Conservation (phyloP, 2,329 filamentous ascomycete genomes). For the Aspergillus tamarii region DNA sequence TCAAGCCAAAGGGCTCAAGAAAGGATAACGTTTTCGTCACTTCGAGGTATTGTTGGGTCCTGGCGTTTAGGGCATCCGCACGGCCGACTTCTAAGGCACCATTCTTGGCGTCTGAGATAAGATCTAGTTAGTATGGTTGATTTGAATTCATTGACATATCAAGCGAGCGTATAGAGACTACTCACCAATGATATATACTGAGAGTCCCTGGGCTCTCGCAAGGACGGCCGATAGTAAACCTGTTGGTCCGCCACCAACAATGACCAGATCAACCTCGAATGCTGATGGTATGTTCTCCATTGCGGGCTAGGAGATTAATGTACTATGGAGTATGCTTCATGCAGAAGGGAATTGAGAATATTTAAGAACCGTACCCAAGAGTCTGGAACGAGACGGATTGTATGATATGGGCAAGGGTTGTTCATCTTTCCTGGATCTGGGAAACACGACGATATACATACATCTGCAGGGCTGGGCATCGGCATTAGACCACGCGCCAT, state of each 20-base stretch:
- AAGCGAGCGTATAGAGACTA: background rate
- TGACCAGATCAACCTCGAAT: background rate
- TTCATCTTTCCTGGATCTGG: background rate
- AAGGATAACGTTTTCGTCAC: background rate
- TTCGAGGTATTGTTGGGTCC: slow-evolving; percentile 8
- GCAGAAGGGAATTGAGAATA: background rate
- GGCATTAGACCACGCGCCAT: background rate
- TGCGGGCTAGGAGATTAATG: background rate
- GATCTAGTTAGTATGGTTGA: background rate
- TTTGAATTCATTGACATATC: background rate
- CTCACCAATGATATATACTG: slow-evolving; percentile 2
- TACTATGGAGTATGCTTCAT: background rate
- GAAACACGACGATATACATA: background rate
- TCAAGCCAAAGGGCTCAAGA: slow-evolving; percentile 1
- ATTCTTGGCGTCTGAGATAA: slow-evolving; percentile 1
- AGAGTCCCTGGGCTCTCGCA: slow-evolving; percentile 4
- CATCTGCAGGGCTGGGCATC: background rate
- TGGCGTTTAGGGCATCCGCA: slow-evolving; percentile 7
- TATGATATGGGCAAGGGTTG: background rate
- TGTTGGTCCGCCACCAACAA: slow-evolving; percentile 5
- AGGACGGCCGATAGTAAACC: slow-evolving; percentile 1
- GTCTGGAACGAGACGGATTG: background rate
- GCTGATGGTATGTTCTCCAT: background rate
- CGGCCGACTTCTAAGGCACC: slow-evolving; percentile 3
- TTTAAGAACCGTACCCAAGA: background rate